Conservation (phyloP, 768 basidiomycete species). For the Suillus subluteus region DNA sequence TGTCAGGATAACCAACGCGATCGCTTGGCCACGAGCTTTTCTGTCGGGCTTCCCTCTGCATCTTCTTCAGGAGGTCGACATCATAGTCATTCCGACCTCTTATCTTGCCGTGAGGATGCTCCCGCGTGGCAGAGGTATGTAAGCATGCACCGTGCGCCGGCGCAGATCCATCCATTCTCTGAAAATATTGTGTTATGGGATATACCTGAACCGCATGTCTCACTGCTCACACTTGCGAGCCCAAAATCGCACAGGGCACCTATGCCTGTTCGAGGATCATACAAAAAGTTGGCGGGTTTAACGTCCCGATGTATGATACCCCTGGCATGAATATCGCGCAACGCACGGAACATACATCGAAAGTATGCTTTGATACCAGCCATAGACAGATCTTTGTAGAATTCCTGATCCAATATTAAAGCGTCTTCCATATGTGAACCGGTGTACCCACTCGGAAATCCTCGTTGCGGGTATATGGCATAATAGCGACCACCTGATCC, state of each 20-base stretch:
- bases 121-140: slow-evolving; percentile 67
- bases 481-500: slow-evolving; percentile 92
- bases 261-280: slow-evolving; percentile 78
- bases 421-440: slow-evolving; percentile 2
- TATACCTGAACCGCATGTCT: background rate
- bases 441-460: slow-evolving; percentile 84
- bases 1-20: slow-evolving; percentile 75
- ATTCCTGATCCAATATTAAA: slow-evolving; percentile 55
- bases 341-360: slow-evolving; percentile 85
- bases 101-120: slow-evolving; percentile 72
- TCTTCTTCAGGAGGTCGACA: slow-evolving; percentile 51
- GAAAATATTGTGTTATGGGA: slow-evolving; percentile 18
- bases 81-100: slow-evolving; percentile 48
- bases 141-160: slow-evolving; percentile 65
- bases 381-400: slow-evolving; percentile 74
- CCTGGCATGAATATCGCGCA: slow-evolving; percentile 85
- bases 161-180: slow-evolving; percentile 59
- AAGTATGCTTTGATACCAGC: slow-evolving; percentile 84
- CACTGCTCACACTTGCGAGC: slow-evolving; percentile 78
- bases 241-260: slow-evolving; percentile 96
- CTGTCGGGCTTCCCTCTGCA: slow-evolving; percentile 62
- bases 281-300: slow-evolving; percentile 97
- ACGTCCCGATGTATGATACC: slow-evolving; percentile 95
- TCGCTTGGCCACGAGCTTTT: slow-evolving; percentile 61
- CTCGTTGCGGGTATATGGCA: slow-evolving; percentile 91